Evolutionary conservation across 2,329 filamentous ascomycete species (phyloP), one percentile per base, ranked within the genome.

Genomic region (Dothideomycetes sp.): DNA sequence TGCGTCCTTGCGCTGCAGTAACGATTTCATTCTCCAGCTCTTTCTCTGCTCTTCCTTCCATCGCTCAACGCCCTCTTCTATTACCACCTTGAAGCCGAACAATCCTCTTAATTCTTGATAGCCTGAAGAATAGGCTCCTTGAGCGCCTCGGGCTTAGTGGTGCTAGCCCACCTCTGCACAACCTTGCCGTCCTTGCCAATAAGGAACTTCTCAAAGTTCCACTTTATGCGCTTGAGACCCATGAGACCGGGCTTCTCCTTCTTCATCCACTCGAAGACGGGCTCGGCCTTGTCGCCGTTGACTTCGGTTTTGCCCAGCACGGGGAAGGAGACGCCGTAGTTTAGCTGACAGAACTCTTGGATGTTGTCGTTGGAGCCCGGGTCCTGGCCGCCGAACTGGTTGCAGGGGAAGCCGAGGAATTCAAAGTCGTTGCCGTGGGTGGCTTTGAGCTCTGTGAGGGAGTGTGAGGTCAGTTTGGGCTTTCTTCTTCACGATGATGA

Each of bases 121-220:
- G 22, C 22, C 22, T 27, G 7, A 12, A 27, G 22, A 27, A 96
- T 87, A 3, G 72, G 64, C 47, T 72, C 70, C 75, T 89, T 83
- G 52, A 98, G 65, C 30, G 65, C 64, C 67, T 89, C 85, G 1
- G 91, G 91, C 72, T 88, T 91, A 44, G 83, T 86, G 14, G 78
- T 83, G 62, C 84, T 89, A 24, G 85, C 84, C 86, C 87, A 98
- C 49, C 91, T 71, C 19, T 74, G 74, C 65, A 84, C 82, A 51
- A 96, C 86, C 65, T 81, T 74, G 18, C 91, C 91, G 62, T 96
- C 86, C 46, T 77, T 75, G 45, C 81, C 82, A 49, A 98, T 70
- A 47, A 98, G 68, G 66, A 95, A 98, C 76, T 98, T 98, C 65
- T 98, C 91, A 69, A 96, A 98, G 68, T 98, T 98, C 91, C 91